Evolutionary conservation across 208 protist genomes (phyloP), one percentile per base, ranked within the genome.

Genomic region (Polymyxa betae): DNA sequence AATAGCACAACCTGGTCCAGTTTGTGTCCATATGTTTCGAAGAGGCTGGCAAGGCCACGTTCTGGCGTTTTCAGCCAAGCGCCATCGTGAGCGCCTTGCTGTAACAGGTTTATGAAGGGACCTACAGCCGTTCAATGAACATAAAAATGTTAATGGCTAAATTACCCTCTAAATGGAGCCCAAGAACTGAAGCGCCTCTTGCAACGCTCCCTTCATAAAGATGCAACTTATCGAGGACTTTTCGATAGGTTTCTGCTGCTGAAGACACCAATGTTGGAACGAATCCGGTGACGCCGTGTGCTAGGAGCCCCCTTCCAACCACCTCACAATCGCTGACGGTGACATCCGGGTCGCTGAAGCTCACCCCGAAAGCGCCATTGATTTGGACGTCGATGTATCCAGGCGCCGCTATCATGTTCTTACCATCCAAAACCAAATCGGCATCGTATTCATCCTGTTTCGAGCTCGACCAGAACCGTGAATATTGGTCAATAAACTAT

Each of bases 301-400:
- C 35, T 10, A 91, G 41, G 0, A 91, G 90, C 16, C 12, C 0
- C 0, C 32, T 0, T 1, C 68, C 90, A 45, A 90, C 77, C 0
- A 0, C 10, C 12, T 38, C 5, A 41, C 82, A 29, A 24, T 46
- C 90, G 44, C 0, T 40, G 20, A 0, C 38, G n/a, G 46, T 44
- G 10, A n/a, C 35, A 35, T 49, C n/a, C 0, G 54, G 90, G 0
- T 38, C 40, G 20, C 38, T 88, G 72, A 91, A 91, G 68, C 82
- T 82, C 16, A 66, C 90, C 44, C 90, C 77, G 35, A 16, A 66
- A 0, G 88, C 88, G n/a, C 45, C 44, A 0, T 54, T 77, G n/a
- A 90, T 41, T 41, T 91, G 89, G 1, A 91, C 12, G 41, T 91
- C 89, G 64, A 91, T 91, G 64, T 49, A 91, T 5, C 89, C 89